Conservation (phyloP, 495 filamentous ascomycete species). For the Clavariopsis aquatica region DNA sequence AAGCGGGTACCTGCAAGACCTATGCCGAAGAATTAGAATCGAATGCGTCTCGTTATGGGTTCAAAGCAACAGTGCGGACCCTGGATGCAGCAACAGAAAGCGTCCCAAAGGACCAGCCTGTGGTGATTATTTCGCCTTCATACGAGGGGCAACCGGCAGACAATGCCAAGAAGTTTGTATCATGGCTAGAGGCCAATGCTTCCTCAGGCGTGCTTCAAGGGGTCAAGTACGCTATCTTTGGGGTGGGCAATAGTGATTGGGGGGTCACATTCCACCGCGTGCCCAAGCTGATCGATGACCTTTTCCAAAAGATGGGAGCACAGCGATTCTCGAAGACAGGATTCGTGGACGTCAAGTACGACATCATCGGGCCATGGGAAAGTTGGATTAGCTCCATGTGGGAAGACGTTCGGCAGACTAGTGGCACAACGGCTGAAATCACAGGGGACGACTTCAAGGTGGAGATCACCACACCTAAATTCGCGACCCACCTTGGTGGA, state of each 20-base stretch:
- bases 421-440: constrained; percentile 8
- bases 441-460: constrained; percentile 3
- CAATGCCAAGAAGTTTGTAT: constrained; percentile 28
- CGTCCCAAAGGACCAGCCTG: constrained; percentile 20
- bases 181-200: constrained; percentile 20
- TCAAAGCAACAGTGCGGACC: constrained; percentile 5
- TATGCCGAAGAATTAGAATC: constrained; percentile 21
- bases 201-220: constrained; percentile 6
- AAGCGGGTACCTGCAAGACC: constrained; percentile 26
- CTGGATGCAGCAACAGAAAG: constrained; percentile 16
- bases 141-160: constrained; percentile 30
- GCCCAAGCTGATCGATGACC: constrained; percentile 25
- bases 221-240: constrained; percentile 31
- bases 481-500: constrained; percentile 14
- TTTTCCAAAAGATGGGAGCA: constrained; percentile 25
- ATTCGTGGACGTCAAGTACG: constrained; percentile 24
- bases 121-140: constrained; percentile 21
- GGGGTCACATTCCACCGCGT: constrained; percentile 13
- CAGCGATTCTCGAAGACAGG: constrained; percentile 10
- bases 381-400: constrained; percentile 17
- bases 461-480: constrained; percentile 13
- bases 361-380: constrained; percentile 32
- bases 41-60: constrained; percentile 21
- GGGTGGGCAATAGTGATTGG: constrained; percentile 32
- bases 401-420: constrained; percentile 10